phyloP scores from a whole-genome alignment of 441 rosid species.

The Jatropha podagrica region DNA sequence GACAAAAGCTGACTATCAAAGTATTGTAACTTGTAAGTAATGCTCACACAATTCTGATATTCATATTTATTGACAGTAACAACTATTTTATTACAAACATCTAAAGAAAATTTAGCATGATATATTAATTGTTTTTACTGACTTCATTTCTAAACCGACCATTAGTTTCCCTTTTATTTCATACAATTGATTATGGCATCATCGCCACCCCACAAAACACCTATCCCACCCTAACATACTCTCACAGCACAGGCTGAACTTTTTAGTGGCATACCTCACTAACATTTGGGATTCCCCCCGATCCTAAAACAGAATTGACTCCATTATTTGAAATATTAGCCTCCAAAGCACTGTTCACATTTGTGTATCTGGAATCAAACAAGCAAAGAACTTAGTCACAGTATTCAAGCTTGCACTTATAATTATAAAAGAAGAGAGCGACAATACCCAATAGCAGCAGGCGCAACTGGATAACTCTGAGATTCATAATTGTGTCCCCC shows the following conservation, averaged over 20 bases:
- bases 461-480: conserved; percentile 38
- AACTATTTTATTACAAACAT: background rate
- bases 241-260: background rate
- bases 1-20: background rate
- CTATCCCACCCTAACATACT: background rate
- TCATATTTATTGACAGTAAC: background rate
- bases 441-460: conserved; percentile 40
- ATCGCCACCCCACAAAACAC: too few species aligned
- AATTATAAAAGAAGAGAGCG: conserved; percentile 15
- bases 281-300: conserved; percentile 29
- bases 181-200: too few species aligned
- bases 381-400: conserved; percentile 12
- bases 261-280: conserved; percentile 42
- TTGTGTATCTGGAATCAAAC: conserved; percentile 33
- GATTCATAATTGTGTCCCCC: conserved; percentile 45
- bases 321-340: conserved; percentile 32
- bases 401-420: conserved; percentile 2
- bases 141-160: background rate
- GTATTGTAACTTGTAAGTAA: background rate
- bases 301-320: conserved; percentile 30
- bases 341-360: conserved; percentile 35
- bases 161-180: too few species aligned
- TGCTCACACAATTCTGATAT: background rate
- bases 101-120: background rate
- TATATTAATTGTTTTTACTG: background rate